Conservation (phyloP, 768 basidiomycete genomes). For the Xerocomellus amylosporus region DNA sequence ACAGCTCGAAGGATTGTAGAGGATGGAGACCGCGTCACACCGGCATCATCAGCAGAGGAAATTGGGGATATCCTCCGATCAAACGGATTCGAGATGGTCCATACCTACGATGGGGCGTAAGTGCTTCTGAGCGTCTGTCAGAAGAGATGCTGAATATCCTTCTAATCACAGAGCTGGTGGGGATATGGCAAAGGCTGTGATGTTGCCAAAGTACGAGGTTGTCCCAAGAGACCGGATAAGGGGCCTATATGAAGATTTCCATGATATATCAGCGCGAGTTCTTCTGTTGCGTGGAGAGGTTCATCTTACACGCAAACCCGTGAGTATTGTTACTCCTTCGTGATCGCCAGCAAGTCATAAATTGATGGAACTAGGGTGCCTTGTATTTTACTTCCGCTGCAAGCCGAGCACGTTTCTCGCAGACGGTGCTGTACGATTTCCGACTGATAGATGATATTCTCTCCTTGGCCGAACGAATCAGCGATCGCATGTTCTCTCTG, state of each 20-base stretch:
- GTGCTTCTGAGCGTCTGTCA: constrained; percentile 13
- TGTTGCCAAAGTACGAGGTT: constrained; percentile 34
- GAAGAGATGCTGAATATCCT: background rate
- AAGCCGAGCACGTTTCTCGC: constrained; percentile 27
- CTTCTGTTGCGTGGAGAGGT: constrained; percentile 40
- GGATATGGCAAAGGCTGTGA: constrained; percentile 40
- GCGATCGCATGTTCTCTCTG: constrained; percentile 30
- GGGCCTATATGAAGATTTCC: constrained; percentile 41
- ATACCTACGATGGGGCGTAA: constrained; percentile 42
- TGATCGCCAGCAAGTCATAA: background rate
- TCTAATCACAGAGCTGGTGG: constrained; percentile 31
- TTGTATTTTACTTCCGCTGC: constrained; percentile 34
- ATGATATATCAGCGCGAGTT: constrained; percentile 33
- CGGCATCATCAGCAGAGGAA: constrained; percentile 24
- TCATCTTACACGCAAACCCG: constrained; percentile 39
- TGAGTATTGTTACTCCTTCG: constrained; percentile 10
- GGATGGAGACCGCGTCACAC: constrained; percentile 20
- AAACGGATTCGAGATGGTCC: constrained; percentile 41
- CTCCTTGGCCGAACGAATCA: constrained; percentile 31
- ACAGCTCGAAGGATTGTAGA: constrained; percentile 19
- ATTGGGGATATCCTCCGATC: constrained; percentile 33
- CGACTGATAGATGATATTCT: constrained; percentile 24
- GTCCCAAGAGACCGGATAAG: constrained; percentile 33
- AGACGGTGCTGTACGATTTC: constrained; percentile 33
- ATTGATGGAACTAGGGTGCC: constrained; percentile 24